Evolutionary conservation across 495 filamentous ascomycete species (phyloP), one percentile per base, ranked within the genome.

Genomic region (Glonium stellatum): DNA sequence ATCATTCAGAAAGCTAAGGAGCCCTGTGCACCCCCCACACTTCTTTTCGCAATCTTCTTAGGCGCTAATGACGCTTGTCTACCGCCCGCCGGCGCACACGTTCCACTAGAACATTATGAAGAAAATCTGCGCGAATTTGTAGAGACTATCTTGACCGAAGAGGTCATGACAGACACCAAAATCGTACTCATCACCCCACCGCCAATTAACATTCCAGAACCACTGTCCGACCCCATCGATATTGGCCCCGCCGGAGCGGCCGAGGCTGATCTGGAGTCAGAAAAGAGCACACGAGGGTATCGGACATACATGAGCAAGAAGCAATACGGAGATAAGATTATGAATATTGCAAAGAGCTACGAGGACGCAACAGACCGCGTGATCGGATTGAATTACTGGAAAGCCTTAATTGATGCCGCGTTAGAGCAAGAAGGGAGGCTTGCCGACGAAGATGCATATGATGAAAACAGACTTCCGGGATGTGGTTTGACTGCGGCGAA

Each of bases 61-160:
- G 70, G 70, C 11, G 70, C 68, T 6, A 72, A 72, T 49, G 67
- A 72, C 55, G 68, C 70, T 9, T 68, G 66, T 53, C 42, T 67
- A 22, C 58, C 59, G 0, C 34, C 42, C 11, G 12, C 21, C 10
- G 48, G 39, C 9, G 62, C 54, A 25, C 59, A 69, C 54, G 68
- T 72, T 4, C 70, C 70, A 5, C 41, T 72, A 27, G 31, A 22
- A 0, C 49, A 58, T 15, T 72, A 65, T 56, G 66, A 68, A 37
- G 59, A 18, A 21, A 70, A 72, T 44, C 42, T 72, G 19, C 61
- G 66, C 23, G 54, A 57, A 9, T 72, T 60, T 27, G 68, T 72
- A 4, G 70, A 72, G 19, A 58, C 41, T 2, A 53, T 72, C 10
- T 59, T 72, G 22, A 59, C 27, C 0, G 27, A 68, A 18, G 58